Base-by-base conservation (phyloP, 2,329 filamentous ascomycete genomes). In the Ceratocystis albifundus region DNA sequence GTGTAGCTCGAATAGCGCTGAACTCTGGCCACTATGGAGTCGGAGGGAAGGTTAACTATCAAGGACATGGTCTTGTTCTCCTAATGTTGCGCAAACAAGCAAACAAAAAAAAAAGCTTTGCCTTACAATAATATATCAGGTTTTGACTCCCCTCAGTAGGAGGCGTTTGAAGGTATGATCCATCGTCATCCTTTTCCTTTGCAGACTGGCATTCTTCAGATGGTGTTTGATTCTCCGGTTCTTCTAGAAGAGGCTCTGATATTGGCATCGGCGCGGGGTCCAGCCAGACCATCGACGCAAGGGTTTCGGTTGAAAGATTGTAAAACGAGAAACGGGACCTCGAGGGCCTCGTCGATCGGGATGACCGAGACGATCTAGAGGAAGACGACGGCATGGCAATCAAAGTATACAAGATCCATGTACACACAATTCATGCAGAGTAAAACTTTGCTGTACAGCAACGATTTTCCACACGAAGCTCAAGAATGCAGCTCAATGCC, bases 1-100 rank as follows among this genome's bases (percentile, higher is more conserved):
- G 88, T 85, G 77, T 96, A 95, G 70, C 88, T 90, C 0, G 90
- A 94, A 79, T 96, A 96, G 74, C 85, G 88, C 75, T 97, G 94
- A 45, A 94, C 80, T 61, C 88, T 84, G 4, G 82, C 82, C 65
- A 95, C 88, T 90, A 69, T 50, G 20, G 46, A 20, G 36, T 41
- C 4, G 10, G 68, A 50, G 1, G 41, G 3, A 6, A 30, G 53
- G 55, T 32, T 10, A 17, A 36, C 32, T 59, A 59, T 28, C 15
- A n/a, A 59, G 17, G 55, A 28, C 28, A n/a, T 36, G 4, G 10
- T 30, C 5, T 7, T 5, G 2, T 30, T 30, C 30, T 50, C 6
- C 8, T 7, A 10, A 28, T 57, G 20, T 7, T 32, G 36, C 8
- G 36, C 10, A 41, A 41, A 41, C 10, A 41, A 2, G 10, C 10